phyloP scores from a whole-genome alignment of 2,329 filamentous ascomycete genomes.

The Epichloe elymi region DNA sequence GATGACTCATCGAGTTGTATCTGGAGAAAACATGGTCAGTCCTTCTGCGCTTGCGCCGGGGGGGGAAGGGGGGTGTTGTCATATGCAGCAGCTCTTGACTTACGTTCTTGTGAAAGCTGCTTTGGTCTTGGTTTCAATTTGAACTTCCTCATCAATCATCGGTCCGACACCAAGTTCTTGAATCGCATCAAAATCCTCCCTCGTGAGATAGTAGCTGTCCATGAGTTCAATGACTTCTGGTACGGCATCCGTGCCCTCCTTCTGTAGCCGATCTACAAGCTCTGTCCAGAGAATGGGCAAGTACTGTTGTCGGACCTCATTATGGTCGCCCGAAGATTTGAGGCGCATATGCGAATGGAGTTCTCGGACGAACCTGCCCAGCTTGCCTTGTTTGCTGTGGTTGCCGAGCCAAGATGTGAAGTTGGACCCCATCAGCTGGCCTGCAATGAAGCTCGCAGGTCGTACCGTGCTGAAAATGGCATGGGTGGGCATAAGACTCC shows the following conservation, averaged over 20 bases:
- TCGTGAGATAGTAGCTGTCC: slow-evolving; percentile 92
- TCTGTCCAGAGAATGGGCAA: slow-evolving; percentile 77
- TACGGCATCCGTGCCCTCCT: slow-evolving; percentile 71
- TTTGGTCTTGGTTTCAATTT: slow-evolving; percentile 77
- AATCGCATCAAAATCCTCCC: slow-evolving; percentile 88
- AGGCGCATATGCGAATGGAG: slow-evolving; percentile 96
- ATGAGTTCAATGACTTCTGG: slow-evolving; percentile 81
- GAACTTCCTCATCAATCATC: slow-evolving; percentile 62
- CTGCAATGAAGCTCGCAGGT: slow-evolving; percentile 76
- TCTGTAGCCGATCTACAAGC: slow-evolving; percentile 59
- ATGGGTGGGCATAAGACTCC: slow-evolving; percentile 95
- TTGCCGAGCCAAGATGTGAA: slow-evolving; percentile 94
- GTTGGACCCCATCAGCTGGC: slow-evolving; percentile 57
- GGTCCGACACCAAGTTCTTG: slow-evolving; percentile 80
- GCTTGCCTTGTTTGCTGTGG: slow-evolving; percentile 72
- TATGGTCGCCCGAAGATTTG: slow-evolving; percentile 74
- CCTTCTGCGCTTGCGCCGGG: background rate
- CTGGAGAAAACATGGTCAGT: slow-evolving; percentile 26
- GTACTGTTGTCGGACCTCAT: slow-evolving; percentile 92
- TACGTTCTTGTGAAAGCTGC: slow-evolving; percentile 77
- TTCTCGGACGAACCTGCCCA: slow-evolving; percentile 75
- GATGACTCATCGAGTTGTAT: slow-evolving; percentile 78
- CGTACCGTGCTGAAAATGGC: slow-evolving; percentile 90
- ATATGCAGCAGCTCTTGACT: slow-evolving; percentile 24
- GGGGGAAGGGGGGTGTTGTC: background rate